Evolutionary conservation across 139 green algal species (phyloP).

Genomic region (Chlamydomonas schloesseri): DNA sequence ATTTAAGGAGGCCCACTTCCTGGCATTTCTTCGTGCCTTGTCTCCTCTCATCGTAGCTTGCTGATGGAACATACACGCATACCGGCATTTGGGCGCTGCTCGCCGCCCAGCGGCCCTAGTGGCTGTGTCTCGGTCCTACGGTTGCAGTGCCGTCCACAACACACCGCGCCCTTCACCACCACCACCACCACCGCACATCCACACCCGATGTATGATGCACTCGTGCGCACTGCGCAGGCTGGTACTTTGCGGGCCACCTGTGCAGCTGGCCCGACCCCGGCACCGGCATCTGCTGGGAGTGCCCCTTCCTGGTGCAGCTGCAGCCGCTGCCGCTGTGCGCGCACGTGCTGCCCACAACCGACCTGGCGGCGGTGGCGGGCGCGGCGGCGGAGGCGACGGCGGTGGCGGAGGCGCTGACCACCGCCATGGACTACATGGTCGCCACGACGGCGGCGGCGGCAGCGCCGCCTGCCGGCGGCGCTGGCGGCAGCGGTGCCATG

Average conservation of each 20-base stretch:
- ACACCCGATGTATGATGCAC: no score
- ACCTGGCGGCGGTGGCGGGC: conserved; percentile 7
- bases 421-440: not conserved
- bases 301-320: conserved; percentile 66
- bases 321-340: conserved; percentile 43
- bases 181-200: not conserved
- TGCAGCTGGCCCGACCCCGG: conserved; percentile 50
- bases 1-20: no score
- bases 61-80: no score
- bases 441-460: not conserved
- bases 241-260: conserved; percentile 63
- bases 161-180: no score
- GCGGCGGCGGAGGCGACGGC: not conserved
- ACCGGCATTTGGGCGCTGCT: no score
- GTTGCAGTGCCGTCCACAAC: no score
- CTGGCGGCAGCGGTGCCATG: not conserved
- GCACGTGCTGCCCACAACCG: conserved; percentile 33
- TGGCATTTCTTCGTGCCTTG: no score
- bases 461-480: not conserved
- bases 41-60: no score
- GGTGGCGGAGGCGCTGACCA: not conserved
- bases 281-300: conserved; percentile 72
- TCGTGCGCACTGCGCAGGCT: no score
- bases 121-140: no score
- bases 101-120: no score